phyloP scores from a whole-genome alignment of 139 green algal species.

The Chlamydomonas sp. region DNA sequence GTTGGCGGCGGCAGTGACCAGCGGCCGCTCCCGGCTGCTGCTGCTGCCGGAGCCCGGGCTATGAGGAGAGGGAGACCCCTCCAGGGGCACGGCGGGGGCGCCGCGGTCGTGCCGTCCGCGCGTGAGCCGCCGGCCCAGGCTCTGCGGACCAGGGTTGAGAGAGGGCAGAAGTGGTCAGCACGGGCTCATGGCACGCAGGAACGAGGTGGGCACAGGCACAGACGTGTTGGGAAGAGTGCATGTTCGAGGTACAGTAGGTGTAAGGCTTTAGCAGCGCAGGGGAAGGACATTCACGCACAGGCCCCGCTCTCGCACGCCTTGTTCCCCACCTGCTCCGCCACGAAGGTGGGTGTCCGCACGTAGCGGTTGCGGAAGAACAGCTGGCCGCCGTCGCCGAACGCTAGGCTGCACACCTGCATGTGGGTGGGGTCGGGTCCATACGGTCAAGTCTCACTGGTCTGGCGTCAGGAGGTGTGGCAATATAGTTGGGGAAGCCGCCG shows the following conservation, averaged over 20 bases:
- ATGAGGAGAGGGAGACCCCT: neutral
- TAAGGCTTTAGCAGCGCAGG: too few relatives aligned
- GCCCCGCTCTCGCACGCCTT: neutral
- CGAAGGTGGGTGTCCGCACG: constrained; percentile 35
- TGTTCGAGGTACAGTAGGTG: too few relatives aligned
- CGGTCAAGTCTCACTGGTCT: too few relatives aligned
- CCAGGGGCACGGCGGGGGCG: neutral
- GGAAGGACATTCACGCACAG: too few relatives aligned
- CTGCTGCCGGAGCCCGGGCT: neutral
- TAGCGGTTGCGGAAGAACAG: constrained; percentile 44
- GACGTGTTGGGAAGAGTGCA: too few relatives aligned
- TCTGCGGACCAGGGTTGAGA: neutral
- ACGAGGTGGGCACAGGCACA: neutral
- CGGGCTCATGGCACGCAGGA: neutral
- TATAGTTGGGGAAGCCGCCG: neutral
- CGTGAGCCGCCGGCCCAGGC: constrained; percentile 12
- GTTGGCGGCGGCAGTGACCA: too few relatives aligned
- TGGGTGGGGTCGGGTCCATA: too few relatives aligned
- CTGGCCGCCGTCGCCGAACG: constrained; percentile 12
- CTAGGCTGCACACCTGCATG: constrained; percentile 19
- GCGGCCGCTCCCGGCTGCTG: neutral
- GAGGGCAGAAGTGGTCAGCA: neutral
- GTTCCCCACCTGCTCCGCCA: constrained; percentile 23
- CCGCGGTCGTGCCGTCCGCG: constrained; percentile 38
- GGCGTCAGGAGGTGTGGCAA: too few relatives aligned